Base-by-base conservation (phyloP, 164 flowering plant species). In the Sextonia rubra region DNA sequence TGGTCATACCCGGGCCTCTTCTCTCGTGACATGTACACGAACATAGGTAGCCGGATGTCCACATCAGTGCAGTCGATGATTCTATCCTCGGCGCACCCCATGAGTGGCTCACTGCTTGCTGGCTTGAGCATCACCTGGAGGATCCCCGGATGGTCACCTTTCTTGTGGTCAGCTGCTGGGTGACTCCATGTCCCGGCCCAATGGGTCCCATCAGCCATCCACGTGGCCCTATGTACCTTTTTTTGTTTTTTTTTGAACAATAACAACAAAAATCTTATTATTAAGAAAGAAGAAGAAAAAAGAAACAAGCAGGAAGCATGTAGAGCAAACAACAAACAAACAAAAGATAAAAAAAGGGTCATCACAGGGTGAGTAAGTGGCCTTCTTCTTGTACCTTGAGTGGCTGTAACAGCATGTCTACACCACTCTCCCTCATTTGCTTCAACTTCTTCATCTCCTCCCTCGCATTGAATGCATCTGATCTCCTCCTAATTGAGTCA, bases 181-280 rank as follows among this genome's bases (percentile, higher is more conserved):
- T 56, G 64, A 0, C 85, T 71, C 97, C 97, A 91, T 12, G 94
- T 83, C 6, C 97, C 97, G 0, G 97, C 93, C 97, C 97, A 91
- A 24, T 91, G 97, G 20, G 94, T 91, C 5, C 90, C 93, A 72
- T 91, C 93, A 6, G 97, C 94, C 97, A 91, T 91, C 97, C 97
- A 91, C 0, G 94, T 92, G 1, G 95, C 44, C 44, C 8, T 37
- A 5, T 37, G 44, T 8, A 37, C 44, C 44, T 37, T 37, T 37
- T 37, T 37, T 6, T 37, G 6, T 30, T 37, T 37, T 32, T 32
- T 4, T 1, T 29, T 6, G 44, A 37, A 37, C 2, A 2, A 9
- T 37, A 32, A 32, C 1, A 37, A 9, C 1, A 37, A 9, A 7
- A 37, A 37, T 37, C 8, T 37, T 37, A 37, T 37, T 37, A 37